Percentiles rank a stretch among this genome's conserved stretches.
Evolutionary conservation across 2,329 filamentous ascomycete genomes (phyloP).

Genomic region (Raffaelea arxii): DNA sequence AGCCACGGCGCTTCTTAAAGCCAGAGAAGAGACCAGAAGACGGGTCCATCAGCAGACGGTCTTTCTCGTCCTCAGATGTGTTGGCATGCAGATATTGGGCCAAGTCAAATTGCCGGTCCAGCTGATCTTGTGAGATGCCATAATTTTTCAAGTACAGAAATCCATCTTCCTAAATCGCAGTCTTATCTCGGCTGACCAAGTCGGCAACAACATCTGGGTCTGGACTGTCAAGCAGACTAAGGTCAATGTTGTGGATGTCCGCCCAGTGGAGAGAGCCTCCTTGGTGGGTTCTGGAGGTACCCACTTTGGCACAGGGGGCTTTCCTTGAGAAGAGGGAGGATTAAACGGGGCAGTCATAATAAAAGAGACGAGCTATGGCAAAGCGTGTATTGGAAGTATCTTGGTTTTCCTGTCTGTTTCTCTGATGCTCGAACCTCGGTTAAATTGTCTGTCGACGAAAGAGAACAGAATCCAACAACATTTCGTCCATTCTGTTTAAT

Average conservation of each 20-base stretch:
- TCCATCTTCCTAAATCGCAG: slow-evolving; percentile 31
- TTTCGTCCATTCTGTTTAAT: no score
- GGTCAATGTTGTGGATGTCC: slow-evolving; percentile 30
- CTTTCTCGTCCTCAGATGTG: slow-evolving; percentile 38
- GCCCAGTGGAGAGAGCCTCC: slow-evolving; percentile 32
- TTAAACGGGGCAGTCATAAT: background rate
- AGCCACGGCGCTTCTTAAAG: slow-evolving; percentile 38
- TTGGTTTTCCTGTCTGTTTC: no score
- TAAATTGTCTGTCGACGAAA: no score
- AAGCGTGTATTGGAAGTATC: no score
- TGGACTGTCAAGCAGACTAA: slow-evolving; percentile 31
- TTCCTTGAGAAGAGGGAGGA: slow-evolving; percentile 14
- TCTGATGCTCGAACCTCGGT: no score
- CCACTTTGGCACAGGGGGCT: slow-evolving; percentile 32
- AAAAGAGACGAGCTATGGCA: no score
- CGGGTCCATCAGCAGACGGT: slow-evolving; percentile 35
- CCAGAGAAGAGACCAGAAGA: slow-evolving; percentile 38
- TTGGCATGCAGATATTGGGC: slow-evolving; percentile 40
- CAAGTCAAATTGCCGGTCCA: slow-evolving; percentile 39
- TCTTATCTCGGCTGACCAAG: slow-evolving; percentile 31
- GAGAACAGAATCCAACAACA: no score
- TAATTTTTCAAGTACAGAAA: slow-evolving; percentile 41
- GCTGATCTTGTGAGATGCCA: slow-evolving; percentile 34
- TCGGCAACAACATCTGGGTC: slow-evolving; percentile 30
- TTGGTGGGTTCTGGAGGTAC: slow-evolving; percentile 33